Conservation (phyloP, 331 rosid genomes). For the Quercus tomentella region DNA sequence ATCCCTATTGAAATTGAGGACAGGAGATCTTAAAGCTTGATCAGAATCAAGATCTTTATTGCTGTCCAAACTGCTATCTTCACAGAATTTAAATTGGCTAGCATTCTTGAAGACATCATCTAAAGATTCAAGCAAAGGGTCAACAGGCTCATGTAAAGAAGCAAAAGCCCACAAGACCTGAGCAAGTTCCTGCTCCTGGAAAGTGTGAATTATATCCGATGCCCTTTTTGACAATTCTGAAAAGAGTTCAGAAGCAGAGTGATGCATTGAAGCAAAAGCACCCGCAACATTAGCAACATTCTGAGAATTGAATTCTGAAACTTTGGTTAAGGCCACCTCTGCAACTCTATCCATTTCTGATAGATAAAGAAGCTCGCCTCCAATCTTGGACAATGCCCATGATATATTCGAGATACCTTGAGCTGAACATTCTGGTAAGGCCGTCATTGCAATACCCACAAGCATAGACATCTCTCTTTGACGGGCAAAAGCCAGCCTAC, state of each 20-base stretch:
- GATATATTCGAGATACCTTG: slow-evolving; percentile 87
- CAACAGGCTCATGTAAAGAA: slow-evolving; percentile 67
- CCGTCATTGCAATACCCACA: slow-evolving; percentile 78
- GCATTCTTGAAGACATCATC: slow-evolving; percentile 44
- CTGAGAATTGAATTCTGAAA: slow-evolving; percentile 76
- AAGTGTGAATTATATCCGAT: slow-evolving; percentile 57
- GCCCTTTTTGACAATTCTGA: slow-evolving; percentile 59
- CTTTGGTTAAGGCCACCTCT: slow-evolving; percentile 76
- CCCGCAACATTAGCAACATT: slow-evolving; percentile 85
- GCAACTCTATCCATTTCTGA: slow-evolving; percentile 96
- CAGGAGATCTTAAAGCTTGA: slow-evolving; percentile 34
- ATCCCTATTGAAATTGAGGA: slow-evolving; percentile 59
- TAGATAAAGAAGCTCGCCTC: slow-evolving; percentile 77
- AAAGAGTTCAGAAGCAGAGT: slow-evolving; percentile 80
- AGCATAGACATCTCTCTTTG: slow-evolving; percentile 92
- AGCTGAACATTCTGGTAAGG: slow-evolving; percentile 79
- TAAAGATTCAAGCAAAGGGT: slow-evolving; percentile 56
- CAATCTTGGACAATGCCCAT: slow-evolving; percentile 92
- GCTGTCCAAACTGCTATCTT: slow-evolving; percentile 23
- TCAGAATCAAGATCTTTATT: slow-evolving; percentile 22
- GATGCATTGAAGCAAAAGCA: slow-evolving; percentile 95
- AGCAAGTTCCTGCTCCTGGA: slow-evolving; percentile 88
- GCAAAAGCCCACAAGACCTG: slow-evolving; percentile 97
- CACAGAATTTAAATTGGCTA: slow-evolving; percentile 40
- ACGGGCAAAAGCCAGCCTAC: slow-evolving; percentile 78